Evolutionary conservation across 2,329 filamentous ascomycete species (phyloP).

Genomic region (Ploettnerulaceae sp.): DNA sequence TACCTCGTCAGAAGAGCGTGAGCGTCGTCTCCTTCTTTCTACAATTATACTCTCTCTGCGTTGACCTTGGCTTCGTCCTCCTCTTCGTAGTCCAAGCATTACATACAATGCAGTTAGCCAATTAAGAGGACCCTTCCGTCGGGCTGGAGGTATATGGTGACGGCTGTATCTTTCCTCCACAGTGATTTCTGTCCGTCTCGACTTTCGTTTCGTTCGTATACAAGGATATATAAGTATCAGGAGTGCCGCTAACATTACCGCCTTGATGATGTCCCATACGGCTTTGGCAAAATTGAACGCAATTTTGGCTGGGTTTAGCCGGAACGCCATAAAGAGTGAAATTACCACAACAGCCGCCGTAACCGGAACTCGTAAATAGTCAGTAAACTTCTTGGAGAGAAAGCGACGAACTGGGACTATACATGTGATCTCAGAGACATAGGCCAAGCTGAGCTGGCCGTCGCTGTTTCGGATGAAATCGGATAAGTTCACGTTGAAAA

Average conservation of each 20-base stretch:
- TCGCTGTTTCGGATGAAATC: neutral
- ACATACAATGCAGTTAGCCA: neutral
- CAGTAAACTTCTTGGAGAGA: neutral
- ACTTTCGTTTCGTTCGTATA: neutral
- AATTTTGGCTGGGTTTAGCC: neutral
- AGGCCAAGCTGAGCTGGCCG: neutral
- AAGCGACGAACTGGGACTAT: neutral
- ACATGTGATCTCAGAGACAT: constrained; percentile 3
- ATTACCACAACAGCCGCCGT: neutral
- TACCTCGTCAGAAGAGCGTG: neutral
- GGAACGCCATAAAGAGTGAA: neutral
- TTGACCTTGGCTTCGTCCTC: too few relatives aligned
- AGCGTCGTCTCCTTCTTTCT: neutral
- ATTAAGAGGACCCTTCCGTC: neutral
- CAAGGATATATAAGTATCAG: neutral
- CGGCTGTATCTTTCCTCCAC: neutral
- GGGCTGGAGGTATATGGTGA: neutral
- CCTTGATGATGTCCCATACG: neutral
- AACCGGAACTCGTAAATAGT: neutral
- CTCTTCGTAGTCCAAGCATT: neutral
- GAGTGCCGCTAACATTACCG: too few relatives aligned
- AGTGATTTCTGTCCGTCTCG: neutral
- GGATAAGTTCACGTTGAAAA: neutral
- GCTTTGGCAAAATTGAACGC: neutral
- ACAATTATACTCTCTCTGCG: neutral